phyloP scores from a whole-genome alignment of 192 early-diverging fungal species.

The Coemansia sp. region DNA sequence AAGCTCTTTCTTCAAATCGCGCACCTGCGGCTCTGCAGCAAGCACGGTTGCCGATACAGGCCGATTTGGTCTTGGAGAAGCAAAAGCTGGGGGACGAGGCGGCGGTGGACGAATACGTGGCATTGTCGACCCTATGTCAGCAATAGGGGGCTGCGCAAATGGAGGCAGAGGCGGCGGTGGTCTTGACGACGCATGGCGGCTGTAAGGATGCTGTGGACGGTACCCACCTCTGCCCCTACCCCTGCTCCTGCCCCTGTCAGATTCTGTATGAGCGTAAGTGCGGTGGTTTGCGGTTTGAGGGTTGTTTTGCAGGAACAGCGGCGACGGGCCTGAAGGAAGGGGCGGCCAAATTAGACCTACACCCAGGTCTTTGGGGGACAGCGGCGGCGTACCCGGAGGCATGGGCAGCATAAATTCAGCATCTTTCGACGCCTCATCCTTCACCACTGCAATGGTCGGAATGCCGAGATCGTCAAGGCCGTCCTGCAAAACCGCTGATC shows the following conservation, averaged over 20 bases:
- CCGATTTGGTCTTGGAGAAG: neutral
- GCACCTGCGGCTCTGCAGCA: constrained; percentile 73
- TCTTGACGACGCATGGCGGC: neutral
- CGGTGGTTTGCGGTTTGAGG: constrained; percentile 7
- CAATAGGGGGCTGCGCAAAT: constrained; percentile 3
- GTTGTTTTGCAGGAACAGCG: constrained; percentile 23
- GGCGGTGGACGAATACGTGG: constrained; percentile 8
- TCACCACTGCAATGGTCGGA: constrained; percentile 2
- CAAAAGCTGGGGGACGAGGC: neutral
- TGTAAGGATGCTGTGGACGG: constrained; percentile 12
- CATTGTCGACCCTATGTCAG: neutral
- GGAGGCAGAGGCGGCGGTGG: neutral
- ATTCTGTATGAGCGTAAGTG: neutral
- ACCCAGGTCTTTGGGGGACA: constrained; percentile 19
- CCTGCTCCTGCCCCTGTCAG: neutral
- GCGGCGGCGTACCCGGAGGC: constrained; percentile 48
- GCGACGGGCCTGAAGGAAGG: constrained; percentile 48
- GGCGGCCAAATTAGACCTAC: constrained; percentile 37
- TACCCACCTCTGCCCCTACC: constrained; percentile 6
- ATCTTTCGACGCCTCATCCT: neutral
- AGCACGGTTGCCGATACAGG: constrained; percentile 53
- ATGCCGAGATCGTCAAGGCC: constrained; percentile 9
- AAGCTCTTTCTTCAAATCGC: constrained; percentile 80
- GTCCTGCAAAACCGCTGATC: neutral
- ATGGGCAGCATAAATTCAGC: constrained; percentile 27